These are phyloP conservation scores for Entomortierella chlamydospora DNA, from an alignment of 192 early-diverging fungal species.

Conservation along the genomic window DNA sequence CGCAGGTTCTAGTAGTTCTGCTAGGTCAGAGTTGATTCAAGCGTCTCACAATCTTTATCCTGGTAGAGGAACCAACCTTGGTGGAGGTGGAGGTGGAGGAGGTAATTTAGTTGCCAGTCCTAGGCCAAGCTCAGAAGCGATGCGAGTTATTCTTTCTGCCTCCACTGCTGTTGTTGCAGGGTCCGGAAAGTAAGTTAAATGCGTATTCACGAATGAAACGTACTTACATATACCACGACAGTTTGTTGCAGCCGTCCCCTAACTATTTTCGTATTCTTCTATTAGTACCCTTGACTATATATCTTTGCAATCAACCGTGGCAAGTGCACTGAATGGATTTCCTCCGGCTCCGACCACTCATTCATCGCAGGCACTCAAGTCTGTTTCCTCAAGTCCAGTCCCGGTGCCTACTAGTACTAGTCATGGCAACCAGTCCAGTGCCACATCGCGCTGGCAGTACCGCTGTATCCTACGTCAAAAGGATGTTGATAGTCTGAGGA, in stretches of 20 bases:
- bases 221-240: too few species aligned
- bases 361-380: too few species aligned
- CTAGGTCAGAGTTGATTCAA: conserved; percentile 21
- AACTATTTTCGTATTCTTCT: neutral
- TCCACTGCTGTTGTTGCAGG: neutral
- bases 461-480: conserved; percentile 48
- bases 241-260: too few species aligned
- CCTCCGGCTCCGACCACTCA: too few species aligned
- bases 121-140: conserved; percentile 36
- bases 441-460: conserved; percentile 41
- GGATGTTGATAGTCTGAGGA: conserved; percentile 42
- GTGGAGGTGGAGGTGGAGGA: neutral
- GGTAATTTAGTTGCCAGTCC: neutral
- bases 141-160: conserved; percentile 24
- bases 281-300: neutral
- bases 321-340: too few species aligned
- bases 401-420: neutral
- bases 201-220: neutral
- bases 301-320: too few species aligned
- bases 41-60: conserved; percentile 29
- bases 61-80: neutral
- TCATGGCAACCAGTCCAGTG: neutral
- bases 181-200: neutral
- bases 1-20: neutral
- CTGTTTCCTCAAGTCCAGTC: too few species aligned